Evolutionary conservation across 495 filamentous ascomycete species (phyloP).

Genomic region (Recurvomyces mirabilis): DNA sequence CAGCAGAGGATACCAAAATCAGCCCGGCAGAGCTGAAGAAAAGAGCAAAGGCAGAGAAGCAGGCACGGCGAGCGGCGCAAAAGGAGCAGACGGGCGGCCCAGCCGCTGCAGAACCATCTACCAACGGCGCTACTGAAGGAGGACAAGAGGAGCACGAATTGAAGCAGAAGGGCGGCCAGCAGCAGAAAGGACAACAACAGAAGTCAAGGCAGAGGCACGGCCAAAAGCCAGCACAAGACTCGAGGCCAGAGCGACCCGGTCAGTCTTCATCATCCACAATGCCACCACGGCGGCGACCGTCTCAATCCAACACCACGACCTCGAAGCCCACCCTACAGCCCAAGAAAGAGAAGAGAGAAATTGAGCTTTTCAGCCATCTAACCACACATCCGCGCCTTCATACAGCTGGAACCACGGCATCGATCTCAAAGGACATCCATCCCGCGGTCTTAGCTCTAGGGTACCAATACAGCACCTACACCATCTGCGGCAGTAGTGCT

Average conservation of each 20-base stretch:
- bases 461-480: constrained; percentile 80
- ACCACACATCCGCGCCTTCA: constrained; percentile 63
- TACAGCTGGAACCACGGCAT: constrained; percentile 57
- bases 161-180: constrained; percentile 16
- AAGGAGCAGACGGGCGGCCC: constrained; percentile 18
- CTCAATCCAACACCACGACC: constrained; percentile 16
- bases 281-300: constrained; percentile 15
- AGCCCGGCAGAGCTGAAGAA: constrained; percentile 30
- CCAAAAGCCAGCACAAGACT: constrained; percentile 8
- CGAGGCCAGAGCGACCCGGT: constrained; percentile 23
- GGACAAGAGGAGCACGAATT: constrained; percentile 21
- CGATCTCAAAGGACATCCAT: constrained; percentile 80
- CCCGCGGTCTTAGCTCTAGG: constrained; percentile 76
- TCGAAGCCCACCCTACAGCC: constrained; percentile 38
- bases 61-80: constrained; percentile 27
- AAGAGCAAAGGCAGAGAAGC: constrained; percentile 33
- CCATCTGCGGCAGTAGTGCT: constrained; percentile 79
- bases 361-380: constrained; percentile 74
- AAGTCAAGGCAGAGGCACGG: constrained; percentile 21
- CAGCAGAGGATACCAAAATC: constrained; percentile 16
- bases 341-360: constrained; percentile 54
- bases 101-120: constrained; percentile 2
- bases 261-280: constrained; percentile 7
- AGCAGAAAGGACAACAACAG: constrained; percentile 16
- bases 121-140: constrained; percentile 16